Conservation (phyloP, 495 filamentous ascomycete species). For the Podospora australis region DNA sequence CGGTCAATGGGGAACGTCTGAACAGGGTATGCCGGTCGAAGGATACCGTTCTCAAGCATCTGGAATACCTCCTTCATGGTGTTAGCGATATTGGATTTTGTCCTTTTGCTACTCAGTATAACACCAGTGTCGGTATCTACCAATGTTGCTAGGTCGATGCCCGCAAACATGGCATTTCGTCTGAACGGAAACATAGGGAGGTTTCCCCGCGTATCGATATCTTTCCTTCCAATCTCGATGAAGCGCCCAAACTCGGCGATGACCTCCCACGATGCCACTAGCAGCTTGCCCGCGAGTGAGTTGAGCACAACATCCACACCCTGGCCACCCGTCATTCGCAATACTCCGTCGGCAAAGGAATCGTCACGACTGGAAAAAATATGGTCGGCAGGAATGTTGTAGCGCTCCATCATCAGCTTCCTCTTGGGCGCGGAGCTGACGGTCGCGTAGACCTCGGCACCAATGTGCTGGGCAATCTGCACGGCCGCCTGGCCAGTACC, state of each 20-base stretch:
- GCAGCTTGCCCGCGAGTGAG: slow-evolving; percentile 17
- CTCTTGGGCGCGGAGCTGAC: neutral
- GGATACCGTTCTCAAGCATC: no score
- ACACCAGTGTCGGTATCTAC: slow-evolving; percentile 17
- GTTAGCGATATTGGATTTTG: no score
- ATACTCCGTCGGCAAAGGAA: slow-evolving; percentile 25
- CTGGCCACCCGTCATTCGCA: slow-evolving; percentile 28
- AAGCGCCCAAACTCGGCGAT: slow-evolving; percentile 1
- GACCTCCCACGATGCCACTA: neutral
- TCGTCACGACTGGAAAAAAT: slow-evolving; percentile 3
- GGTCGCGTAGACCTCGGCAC: neutral
- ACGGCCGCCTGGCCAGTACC: slow-evolving; percentile 35
- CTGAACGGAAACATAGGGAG: neutral
- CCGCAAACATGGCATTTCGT: neutral
- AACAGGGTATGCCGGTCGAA: no score
- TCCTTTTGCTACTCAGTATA: slow-evolving; percentile 21
- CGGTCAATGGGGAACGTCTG: no score
- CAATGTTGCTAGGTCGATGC: neutral
- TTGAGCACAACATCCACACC: slow-evolving; percentile 49
- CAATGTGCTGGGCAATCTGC: neutral
- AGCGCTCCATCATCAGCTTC: neutral
- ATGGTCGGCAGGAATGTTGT: neutral
- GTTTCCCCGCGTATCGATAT: neutral
- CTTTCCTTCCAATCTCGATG: neutral
- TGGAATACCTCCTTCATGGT: no score